Conservation (phyloP, 83 land plant genomes). For the Larix sibirica region DNA sequence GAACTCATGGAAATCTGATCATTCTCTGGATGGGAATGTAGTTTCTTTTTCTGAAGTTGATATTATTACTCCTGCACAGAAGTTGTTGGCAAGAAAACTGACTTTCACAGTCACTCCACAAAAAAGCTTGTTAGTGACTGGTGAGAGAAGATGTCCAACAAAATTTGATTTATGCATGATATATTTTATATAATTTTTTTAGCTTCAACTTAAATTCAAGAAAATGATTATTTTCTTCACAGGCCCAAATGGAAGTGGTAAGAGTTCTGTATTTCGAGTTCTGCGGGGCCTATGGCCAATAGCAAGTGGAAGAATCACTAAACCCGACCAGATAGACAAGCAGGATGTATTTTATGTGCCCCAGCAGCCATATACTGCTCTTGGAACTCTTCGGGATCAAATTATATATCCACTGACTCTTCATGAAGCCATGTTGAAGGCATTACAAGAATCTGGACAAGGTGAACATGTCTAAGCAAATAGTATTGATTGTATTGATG, state of each 20-base stretch:
- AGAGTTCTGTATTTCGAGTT: slow-evolving; percentile 93
- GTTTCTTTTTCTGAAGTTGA: slow-evolving; percentile 86
- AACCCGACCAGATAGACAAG: slow-evolving; percentile 45
- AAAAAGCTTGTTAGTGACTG: slow-evolving; percentile 91
- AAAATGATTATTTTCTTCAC: slow-evolving; percentile 6
- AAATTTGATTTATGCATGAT: neutral
- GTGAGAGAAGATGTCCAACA: slow-evolving; percentile 35
- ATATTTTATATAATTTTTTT: neutral
- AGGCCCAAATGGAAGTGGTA: slow-evolving; percentile 99
- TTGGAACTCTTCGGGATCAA: slow-evolving; percentile 98
- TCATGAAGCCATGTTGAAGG: slow-evolving; percentile 76
- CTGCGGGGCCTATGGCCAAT: slow-evolving; percentile 95
- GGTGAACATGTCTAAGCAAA: slow-evolving; percentile 34
- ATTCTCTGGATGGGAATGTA: slow-evolving; percentile 29
- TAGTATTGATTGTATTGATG: neutral
- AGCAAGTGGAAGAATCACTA: slow-evolving; percentile 72
- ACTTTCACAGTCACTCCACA: slow-evolving; percentile 64
- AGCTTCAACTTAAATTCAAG: neutral
- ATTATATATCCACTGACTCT: slow-evolving; percentile 93
- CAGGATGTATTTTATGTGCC: slow-evolving; percentile 87
- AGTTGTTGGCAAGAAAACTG: slow-evolving; percentile 81
- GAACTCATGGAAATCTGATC: slow-evolving; percentile 10
- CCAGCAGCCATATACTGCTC: slow-evolving; percentile 92
- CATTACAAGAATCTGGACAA: slow-evolving; percentile 32
- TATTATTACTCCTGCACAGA: slow-evolving; percentile 87